A percentile compares a stretch with the other conserved stretches of the same genome.
Evolutionary conservation across 768 basidiomycete genomes (phyloP).

Genomic region (Steccherinum ochraceum): DNA sequence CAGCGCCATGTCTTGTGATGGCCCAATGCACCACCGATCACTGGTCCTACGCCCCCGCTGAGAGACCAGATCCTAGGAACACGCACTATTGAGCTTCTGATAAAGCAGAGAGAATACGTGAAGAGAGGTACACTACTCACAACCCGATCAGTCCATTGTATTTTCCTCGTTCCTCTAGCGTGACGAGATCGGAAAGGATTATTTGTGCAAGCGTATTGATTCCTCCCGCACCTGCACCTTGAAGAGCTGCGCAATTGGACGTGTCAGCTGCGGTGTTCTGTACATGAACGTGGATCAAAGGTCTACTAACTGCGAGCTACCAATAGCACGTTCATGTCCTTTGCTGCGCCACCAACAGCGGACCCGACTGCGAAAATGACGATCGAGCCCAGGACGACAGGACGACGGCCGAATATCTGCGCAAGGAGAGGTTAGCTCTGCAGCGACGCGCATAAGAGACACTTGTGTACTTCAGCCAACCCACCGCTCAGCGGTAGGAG

Average conservation of each 20-base stretch:
- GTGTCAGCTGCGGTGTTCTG: no score
- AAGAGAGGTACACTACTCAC: no score
- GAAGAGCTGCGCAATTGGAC: slow-evolving; percentile 21
- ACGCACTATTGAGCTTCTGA: no score
- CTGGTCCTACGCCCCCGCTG: slow-evolving; percentile 18
- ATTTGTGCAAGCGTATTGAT: slow-evolving; percentile 21
- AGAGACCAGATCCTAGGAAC: slow-evolving; percentile 10
- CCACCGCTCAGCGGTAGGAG: slow-evolving; percentile 26
- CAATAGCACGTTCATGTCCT: slow-evolving; percentile 29
- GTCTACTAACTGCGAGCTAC: no score
- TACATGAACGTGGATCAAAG: no score
- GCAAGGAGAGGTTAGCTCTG: no score
- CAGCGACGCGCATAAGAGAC: no score
- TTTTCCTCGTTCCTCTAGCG: slow-evolving; percentile 28
- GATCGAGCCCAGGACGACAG: slow-evolving; percentile 17
- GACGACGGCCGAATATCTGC: slow-evolving; percentile 23
- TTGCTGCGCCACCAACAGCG: slow-evolving; percentile 29
- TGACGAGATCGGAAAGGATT: slow-evolving; percentile 30
- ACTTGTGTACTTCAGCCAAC: no score
- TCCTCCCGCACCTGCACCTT: slow-evolving; percentile 21
- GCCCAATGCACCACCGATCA: slow-evolving; percentile 18
- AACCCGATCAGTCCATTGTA: slow-evolving; percentile 24
- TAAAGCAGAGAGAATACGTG: no score
- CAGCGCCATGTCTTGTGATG: slow-evolving; percentile 20
- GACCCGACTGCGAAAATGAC: slow-evolving; percentile 26